Evolutionary conservation across 306 rosid species (phyloP).

Genomic region (Erythrophleum fordii): DNA sequence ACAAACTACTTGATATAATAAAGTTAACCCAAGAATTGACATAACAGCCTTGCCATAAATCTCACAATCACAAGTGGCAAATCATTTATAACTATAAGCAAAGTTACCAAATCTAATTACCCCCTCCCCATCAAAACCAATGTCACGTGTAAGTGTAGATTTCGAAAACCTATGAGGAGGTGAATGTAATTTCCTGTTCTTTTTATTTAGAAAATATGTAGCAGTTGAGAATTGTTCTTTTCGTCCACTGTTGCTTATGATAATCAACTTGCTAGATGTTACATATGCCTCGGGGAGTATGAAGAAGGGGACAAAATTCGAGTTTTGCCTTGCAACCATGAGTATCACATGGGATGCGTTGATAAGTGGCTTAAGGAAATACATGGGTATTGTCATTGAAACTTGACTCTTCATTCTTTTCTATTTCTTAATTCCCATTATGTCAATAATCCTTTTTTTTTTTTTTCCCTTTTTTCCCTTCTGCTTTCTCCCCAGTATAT

Average conservation of each 20-base stretch:
- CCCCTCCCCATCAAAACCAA: too few relatives aligned
- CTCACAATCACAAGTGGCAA: not conserved
- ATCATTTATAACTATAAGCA: too few relatives aligned
- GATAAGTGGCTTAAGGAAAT: conserved; percentile 7
- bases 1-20: not conserved
- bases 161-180: too few relatives aligned
- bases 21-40: not conserved
- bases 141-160: too few relatives aligned
- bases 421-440: not conserved
- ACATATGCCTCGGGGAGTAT: conserved; percentile 1
- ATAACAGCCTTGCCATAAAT: not conserved
- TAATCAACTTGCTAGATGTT: not conserved
- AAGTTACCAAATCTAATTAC: too few relatives aligned
- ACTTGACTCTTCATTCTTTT: not conserved
- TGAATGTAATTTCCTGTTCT: too few relatives aligned
- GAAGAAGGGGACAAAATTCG: conserved; percentile 2
- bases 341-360: not conserved
- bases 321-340: not conserved
- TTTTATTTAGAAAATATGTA: too few relatives aligned
- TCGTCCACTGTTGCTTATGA: not conserved
- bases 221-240: not conserved
- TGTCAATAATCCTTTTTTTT: not conserved
- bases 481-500: not conserved
- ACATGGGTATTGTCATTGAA: conserved; percentile 5
- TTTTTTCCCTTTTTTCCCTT: not conserved